Base-by-base conservation (phyloP, 176 grass and related monocot genomes). In the Paspalum notatum region DNA sequence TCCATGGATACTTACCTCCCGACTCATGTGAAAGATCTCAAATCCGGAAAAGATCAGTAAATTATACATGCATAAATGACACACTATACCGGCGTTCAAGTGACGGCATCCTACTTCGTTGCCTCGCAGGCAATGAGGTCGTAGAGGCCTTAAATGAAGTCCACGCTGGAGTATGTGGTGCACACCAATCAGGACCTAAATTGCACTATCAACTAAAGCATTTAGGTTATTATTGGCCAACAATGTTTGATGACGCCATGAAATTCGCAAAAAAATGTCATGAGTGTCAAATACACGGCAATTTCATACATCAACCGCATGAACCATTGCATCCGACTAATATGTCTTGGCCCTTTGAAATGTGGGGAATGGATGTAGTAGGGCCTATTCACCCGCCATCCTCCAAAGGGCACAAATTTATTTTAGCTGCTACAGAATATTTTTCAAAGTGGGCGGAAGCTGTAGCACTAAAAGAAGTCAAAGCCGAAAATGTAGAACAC, bases 321-420 rank as follows among this genome's bases (percentile, higher is more conserved):
- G 79, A 81, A 1, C 42, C 79, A 2, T 17, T 81, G 0, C 67
- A 81, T 27, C 54, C 42, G 0, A 72, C 24, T 0, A 60, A 50
- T 2, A 62, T 72, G 43, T 71, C 66, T 0, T 81, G 66, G 79
- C 42, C 66, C 11, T 60, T 81, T 5, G 42, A 81, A 60, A 81
- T 70, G 52, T 81, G 78, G 66, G 78, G 65, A 0, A 80, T 46
- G 38, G 77, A 80, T 27, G 5, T 80, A 17, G 64, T 69, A 0
- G 65, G 65, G 7, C 78, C 14, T 0, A 68, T 69, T 7, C 6
- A 69, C 1, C 50, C 78, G 0, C 50, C 64, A 12, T 69, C 75
- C 1, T 62, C 75, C 0, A 68, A 68, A 12, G 77, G 77, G 0
- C 62, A 80, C 5, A 80, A 20, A 21, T 80, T 80, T 0, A 80